Evolutionary conservation across 2,329 filamentous ascomycete genomes (phyloP).

Genomic region (Talaromyces atroroseus): DNA sequence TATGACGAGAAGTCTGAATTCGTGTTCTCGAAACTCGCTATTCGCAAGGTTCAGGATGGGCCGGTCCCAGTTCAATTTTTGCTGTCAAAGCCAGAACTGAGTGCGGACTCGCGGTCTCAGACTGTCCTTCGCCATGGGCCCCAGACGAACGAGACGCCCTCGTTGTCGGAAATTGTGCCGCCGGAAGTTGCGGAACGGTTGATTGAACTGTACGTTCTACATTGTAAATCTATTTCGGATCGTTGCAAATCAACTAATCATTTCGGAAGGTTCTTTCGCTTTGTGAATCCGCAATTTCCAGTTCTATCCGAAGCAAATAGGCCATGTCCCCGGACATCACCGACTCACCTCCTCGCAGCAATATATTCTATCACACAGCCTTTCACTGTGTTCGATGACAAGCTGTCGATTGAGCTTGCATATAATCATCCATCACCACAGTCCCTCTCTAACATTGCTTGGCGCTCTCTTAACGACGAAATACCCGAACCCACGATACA

Average conservation of each 20-base stretch:
- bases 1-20: slow-evolving; percentile 4
- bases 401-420: slow-evolving; percentile 4
- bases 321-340: slow-evolving; percentile 1
- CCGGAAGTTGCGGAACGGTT: slow-evolving; percentile 10
- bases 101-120: slow-evolving; percentile 1
- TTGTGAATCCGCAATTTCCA: slow-evolving; percentile 8
- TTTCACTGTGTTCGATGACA: slow-evolving; percentile 6
- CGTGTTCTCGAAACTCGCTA: slow-evolving; percentile 5
- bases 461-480: slow-evolving; percentile 9
- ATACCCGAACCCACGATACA: slow-evolving; percentile 5
- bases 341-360: slow-evolving; percentile 4
- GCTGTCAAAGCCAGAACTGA: slow-evolving; percentile 6
- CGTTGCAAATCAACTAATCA: not conserved
- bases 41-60: slow-evolving; percentile 5
- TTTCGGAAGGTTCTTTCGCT: slow-evolving; percentile 1
- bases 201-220: slow-evolving; percentile 1
- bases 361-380: slow-evolving; percentile 8
- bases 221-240: not conserved
- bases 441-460: slow-evolving; percentile 2
- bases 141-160: not conserved
- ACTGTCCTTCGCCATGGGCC: not conserved
- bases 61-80: slow-evolving; percentile 3
- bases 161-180: slow-evolving; percentile 2
- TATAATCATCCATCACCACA: slow-evolving; percentile 5
- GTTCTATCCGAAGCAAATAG: slow-evolving; percentile 2